Base-by-base conservation (phyloP, 2,329 filamentous ascomycete genomes). In the Scytalidium lignicola region DNA sequence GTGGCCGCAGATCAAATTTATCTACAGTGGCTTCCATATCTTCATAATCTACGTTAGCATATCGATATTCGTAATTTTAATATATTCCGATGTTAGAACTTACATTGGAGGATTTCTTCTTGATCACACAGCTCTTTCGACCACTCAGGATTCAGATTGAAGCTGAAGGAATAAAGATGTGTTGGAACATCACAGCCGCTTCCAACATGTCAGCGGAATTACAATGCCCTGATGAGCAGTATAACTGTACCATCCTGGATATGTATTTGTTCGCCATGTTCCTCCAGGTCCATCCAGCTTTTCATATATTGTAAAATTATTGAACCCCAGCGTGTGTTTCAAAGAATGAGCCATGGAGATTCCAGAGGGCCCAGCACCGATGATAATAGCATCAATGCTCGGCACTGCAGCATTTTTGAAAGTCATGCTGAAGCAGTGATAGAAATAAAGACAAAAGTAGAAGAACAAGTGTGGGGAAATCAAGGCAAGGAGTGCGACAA, bases 91-190 rank as follows among this genome's bases (percentile, higher is more conserved):
- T 46, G 20, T 21, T 19, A 20, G 19, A 19, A 46, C 44, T 26
- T 23, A 46, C 44, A 46, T 32, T 64, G 41, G 1, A 66, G 52
- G 40, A 71, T 71, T 52, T 71, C 69, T 1, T 54, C 43, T 46
- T 67, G 65, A 5, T 66, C 60, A 18, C 61, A 62, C 20, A 66
- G 62, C 46, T 65, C 58, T 46, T 64, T 61, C 10, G 63, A 63
- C 68, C 69, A 71, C 42, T 70, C 52, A 0, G 68, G 67, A 22
- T 72, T 72, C 10, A 65, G 56, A 17, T 65, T 68, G 56, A 71
- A 72, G 32, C 65, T 69, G 59, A 69, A 72, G 0, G 69, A 71
- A 48, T 72, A 73, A 2, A 72, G 61, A 54, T 70, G 67, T 1
- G 63, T 64, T 12, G 61, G 57, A n/a, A 70, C 55, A 56, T 68